Evolutionary conservation across 2,329 filamentous ascomycete species (phyloP).

Genomic region (Scedosporium aurantiacum): DNA sequence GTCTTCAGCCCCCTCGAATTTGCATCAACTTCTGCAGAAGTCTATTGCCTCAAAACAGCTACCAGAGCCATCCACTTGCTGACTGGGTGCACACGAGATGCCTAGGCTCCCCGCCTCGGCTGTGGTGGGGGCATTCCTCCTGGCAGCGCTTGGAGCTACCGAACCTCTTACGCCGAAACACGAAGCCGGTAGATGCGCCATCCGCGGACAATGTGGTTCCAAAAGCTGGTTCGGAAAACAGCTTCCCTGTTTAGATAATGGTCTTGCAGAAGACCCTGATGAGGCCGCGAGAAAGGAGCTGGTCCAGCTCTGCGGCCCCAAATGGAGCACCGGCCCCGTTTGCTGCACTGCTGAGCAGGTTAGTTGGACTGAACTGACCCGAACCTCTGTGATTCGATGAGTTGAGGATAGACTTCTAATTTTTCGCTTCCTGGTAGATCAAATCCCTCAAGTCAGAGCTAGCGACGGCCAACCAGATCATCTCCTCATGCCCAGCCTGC

Average conservation of each 20-base stretch:
- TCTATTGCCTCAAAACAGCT: too few species aligned
- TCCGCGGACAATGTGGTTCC: conserved; percentile 84
- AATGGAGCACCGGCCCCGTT: conserved; percentile 75
- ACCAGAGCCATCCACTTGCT: background rate
- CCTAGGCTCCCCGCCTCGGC: conserved; percentile 17
- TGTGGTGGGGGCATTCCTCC: conserved; percentile 11
- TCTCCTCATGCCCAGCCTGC: conserved; percentile 90
- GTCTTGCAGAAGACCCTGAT: conserved; percentile 62
- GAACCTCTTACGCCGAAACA: conserved; percentile 48
- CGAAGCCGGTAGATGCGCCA: conserved; percentile 78
- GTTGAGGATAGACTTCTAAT: conserved; percentile 3
- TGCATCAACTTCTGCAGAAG: too few species aligned
- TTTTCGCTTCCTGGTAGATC: conserved; percentile 38
- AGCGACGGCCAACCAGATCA: conserved; percentile 75
- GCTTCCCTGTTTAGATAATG: conserved; percentile 89
- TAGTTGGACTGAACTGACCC: conserved; percentile 11
- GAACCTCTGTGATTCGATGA: background rate
- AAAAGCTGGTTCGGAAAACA: conserved; percentile 82
- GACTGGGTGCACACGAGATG: background rate
- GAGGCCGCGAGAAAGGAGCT: conserved; percentile 63
- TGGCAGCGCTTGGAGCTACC: conserved; percentile 9
- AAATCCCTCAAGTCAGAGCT: conserved; percentile 73
- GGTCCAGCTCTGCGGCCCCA: conserved; percentile 72
- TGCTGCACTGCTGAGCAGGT: conserved; percentile 79
- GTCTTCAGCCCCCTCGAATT: too few species aligned